Evolutionary conservation across 805 yeast species (phyloP), one percentile per base, ranked within the genome.

Genomic region (Suhomyces sp.): DNA sequence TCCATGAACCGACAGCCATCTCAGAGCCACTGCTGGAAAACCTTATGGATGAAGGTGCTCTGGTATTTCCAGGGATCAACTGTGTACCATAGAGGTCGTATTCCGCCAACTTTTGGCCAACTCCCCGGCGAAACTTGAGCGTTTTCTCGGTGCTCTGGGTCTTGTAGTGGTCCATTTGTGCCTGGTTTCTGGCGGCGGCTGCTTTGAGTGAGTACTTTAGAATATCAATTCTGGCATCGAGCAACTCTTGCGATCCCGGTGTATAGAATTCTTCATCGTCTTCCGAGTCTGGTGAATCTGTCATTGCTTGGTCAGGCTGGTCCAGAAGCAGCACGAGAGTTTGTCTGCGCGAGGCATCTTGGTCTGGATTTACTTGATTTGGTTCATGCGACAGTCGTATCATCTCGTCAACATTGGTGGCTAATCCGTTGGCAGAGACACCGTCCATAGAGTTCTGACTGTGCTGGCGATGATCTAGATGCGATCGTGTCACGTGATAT

Each of bases 231-330:
- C 98, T 76, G 0, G 83, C 77, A 1, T 74, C 70, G 6, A 77
- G 69, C 8, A 92, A 67, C 5, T 75, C 80, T 3, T 69, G 71
- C 0, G 80, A 68, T 0, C 96, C 97, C 0, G 96, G 96, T 0
- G 97, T 90, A 62, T 84, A 90, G 62, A 87, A 91, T 54, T 90
- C 96, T 48, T 86, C 96, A 12, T 88, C 86, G 8, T 83, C 86
- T 1, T 77, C 84, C 6, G 42, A 38, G n/a, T 19, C 24, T 38
- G 22, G 24, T 19, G 42, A 5, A 24, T 57, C 60, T n/a, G 52
- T 61, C 38, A 52, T 60, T 19, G 55, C 61, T 6, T 44, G 50
- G 9, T 58, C 54, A n/a, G 9, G 41, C 8, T n/a, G 41, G 41
- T 15, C 22, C 12, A 15, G 17, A 7, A 15, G 41, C 19, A 15